A percentile compares a stretch with the other conserved stretches of the same genome.
Conservation (phyloP, 164 flowering plant species). For the Buxus sempervirens region DNA sequence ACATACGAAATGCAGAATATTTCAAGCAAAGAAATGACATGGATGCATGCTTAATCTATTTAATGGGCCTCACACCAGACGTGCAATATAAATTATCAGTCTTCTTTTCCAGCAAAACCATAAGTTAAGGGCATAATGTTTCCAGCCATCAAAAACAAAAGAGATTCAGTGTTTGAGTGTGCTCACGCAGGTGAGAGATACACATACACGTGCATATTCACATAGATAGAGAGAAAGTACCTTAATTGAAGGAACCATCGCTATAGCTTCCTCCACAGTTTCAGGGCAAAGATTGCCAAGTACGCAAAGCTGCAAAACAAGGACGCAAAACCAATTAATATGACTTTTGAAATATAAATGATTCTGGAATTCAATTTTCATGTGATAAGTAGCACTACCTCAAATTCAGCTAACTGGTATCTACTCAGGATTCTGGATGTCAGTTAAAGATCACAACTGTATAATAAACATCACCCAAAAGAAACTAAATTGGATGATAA, state of each 20-base stretch:
- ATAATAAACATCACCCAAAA: neutral
- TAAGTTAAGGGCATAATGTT: neutral
- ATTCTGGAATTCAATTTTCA: neutral
- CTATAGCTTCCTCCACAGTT: slow-evolving; percentile 95
- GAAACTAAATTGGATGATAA: neutral
- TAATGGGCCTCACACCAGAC: neutral
- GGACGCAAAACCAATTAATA: neutral
- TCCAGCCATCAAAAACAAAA: no score
- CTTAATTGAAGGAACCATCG: slow-evolving; percentile 97
- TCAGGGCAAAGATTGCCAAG: slow-evolving; percentile 98
- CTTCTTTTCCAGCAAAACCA: neutral
- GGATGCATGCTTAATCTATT: neutral
- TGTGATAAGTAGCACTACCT: slow-evolving; percentile 44
- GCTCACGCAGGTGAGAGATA: neutral
- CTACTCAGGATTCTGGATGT: slow-evolving; percentile 76
- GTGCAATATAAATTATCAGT: neutral
- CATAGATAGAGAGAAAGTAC: slow-evolving; percentile 25
- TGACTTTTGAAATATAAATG: neutral
- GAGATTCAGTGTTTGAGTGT: neutral
- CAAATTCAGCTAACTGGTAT: slow-evolving; percentile 89
- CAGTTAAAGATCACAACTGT: slow-evolving; percentile 40
- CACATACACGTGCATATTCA: neutral
- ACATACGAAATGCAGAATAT: neutral
- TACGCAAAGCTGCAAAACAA: slow-evolving; percentile 76
- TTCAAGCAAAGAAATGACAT: neutral